Evolutionary conservation across 2,329 filamentous ascomycete genomes (phyloP).

Genomic region (Stachybotrys echinatus): DNA sequence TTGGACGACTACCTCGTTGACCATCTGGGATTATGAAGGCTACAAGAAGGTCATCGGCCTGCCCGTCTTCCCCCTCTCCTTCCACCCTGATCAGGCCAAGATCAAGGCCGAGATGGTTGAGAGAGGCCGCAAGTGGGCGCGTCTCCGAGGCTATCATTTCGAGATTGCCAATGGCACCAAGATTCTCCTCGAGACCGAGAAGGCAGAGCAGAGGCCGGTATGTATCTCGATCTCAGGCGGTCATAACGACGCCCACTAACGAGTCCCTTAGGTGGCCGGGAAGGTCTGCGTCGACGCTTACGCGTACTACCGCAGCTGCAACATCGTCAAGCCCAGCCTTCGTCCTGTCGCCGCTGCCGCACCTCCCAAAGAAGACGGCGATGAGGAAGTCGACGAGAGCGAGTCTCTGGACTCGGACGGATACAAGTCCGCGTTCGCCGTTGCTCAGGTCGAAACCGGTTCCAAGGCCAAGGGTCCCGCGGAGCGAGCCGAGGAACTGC

Average conservation of each 20-base stretch:
- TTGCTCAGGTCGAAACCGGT: conserved; percentile 5
- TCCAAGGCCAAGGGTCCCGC: conserved; percentile 6
- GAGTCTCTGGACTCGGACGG: not conserved
- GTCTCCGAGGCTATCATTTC: conserved; percentile 26
- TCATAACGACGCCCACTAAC: too few species aligned
- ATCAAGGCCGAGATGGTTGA: conserved; percentile 18
- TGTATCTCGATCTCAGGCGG: not conserved
- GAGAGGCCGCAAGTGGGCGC: conserved; percentile 25
- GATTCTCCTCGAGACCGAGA: conserved; percentile 17
- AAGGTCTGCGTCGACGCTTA: conserved; percentile 28
- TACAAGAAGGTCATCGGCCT: conserved; percentile 18
- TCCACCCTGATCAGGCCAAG: conserved; percentile 11
- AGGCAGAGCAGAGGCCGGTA: conserved; percentile 18
- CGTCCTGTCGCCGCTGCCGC: conserved; percentile 2
- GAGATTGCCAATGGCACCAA: conserved; percentile 21
- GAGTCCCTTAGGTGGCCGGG: conserved; percentile 13
- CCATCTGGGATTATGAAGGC: conserved; percentile 20
- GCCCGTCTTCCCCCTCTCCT: conserved; percentile 22
- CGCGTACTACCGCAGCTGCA: conserved; percentile 26
- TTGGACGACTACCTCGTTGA: conserved; percentile 13
- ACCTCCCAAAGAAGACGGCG: not conserved
- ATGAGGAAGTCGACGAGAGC: conserved; percentile 1
- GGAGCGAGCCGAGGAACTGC: conserved; percentile 16
- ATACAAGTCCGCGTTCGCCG: conserved; percentile 6
- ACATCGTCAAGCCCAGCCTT: conserved; percentile 21